Evolutionary conservation across 139 green algal species (phyloP).

Genomic region (Diplosphaera chodatii): DNA sequence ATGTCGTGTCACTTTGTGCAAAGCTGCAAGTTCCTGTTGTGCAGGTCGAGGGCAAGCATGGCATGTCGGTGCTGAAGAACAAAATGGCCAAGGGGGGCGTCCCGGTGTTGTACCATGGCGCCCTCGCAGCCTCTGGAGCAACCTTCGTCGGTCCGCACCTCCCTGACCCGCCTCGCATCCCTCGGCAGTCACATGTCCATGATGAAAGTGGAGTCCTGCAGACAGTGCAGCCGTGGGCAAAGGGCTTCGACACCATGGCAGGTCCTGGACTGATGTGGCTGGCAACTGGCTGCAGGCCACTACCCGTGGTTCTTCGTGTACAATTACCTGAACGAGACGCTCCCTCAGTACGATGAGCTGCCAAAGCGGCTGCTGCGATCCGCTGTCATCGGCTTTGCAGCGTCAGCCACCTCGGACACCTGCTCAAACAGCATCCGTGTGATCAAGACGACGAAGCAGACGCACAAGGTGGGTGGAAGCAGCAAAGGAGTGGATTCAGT

Average conservation of each 20-base stretch:
- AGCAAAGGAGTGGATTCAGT: too few relatives aligned
- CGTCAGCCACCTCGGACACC: constrained; percentile 74
- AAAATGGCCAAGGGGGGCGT: constrained; percentile 70
- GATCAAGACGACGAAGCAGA: constrained; percentile 89
- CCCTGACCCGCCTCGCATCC: too few relatives aligned
- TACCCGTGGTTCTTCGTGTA: constrained; percentile 35
- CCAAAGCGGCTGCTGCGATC: constrained; percentile 59
- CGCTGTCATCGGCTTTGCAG: constrained; percentile 80
- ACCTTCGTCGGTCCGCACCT: constrained; percentile 89
- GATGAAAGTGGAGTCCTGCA: too few relatives aligned
- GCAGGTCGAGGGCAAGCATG: constrained; percentile 76
- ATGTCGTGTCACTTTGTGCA: too few relatives aligned
- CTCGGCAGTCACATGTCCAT: too few relatives aligned
- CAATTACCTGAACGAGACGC: constrained; percentile 53
- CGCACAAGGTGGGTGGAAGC: constrained; percentile 51
- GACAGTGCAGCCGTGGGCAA: too few relatives aligned
- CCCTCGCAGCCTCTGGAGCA: constrained; percentile 69
- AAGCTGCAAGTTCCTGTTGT: too few relatives aligned
- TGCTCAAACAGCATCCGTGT: constrained; percentile 88
- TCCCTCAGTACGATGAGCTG: constrained; percentile 61
- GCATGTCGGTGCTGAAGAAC: constrained; percentile 43
- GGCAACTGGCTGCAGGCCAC: too few relatives aligned
- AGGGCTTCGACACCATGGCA: too few relatives aligned
- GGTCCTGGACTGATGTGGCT: too few relatives aligned
- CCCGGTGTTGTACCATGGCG: constrained; percentile 80